Base-by-base conservation (phyloP, 140 eudicot genomes). In the Erigeron philadelphicus region DNA sequence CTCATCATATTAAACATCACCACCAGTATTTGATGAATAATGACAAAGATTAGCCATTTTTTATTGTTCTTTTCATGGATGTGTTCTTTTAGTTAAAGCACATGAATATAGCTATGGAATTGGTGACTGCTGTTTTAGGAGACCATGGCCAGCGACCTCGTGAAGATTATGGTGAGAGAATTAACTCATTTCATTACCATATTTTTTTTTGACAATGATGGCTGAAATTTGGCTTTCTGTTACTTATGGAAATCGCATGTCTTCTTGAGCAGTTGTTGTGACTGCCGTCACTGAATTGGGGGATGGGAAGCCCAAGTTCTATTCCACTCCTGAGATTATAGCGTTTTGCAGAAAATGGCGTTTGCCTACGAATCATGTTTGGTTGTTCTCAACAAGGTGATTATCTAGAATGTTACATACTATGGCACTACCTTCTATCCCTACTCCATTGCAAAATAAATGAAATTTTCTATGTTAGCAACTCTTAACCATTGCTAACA, bases 61-160 rank as follows among this genome's bases (percentile, higher is more conserved):
- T 75, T 31, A 44, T 68, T 19, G 52, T 60, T 18, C 9, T 57
- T 61, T 48, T 68, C 21, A 43, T 73, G 21, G 7, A 38, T 63
- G 43, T 48, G 60, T 46, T 41, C 49, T 69, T 81, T 72, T 81
- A 93, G 98, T 72, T 70, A 42, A 82, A 85, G 55, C 93, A 81
- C 71, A 84, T 93, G 88, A 83, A 90, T 81, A 61, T 88, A 68
- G 89, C 98, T 6, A 93, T 93, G 98, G 98, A 93, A 73, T 71
- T 93, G 75, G 98, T 93, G 64, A 93, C 98, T 58, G 98, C 98
- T 80, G 98, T 93, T 74, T 63, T 93, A 60, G 98, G 98, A 75
- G 98, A 93, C 69, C 98, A 93, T 58, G 98, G 98, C 19, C 98
- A 93, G 50, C 90, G 96, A 43, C 98, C 98, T 38, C 84, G 62